Percentiles rank a stretch among this genome's conserved stretches.
phyloP scores from a whole-genome alignment of 148 eudicot species.

The Rhododendron ovatum region DNA sequence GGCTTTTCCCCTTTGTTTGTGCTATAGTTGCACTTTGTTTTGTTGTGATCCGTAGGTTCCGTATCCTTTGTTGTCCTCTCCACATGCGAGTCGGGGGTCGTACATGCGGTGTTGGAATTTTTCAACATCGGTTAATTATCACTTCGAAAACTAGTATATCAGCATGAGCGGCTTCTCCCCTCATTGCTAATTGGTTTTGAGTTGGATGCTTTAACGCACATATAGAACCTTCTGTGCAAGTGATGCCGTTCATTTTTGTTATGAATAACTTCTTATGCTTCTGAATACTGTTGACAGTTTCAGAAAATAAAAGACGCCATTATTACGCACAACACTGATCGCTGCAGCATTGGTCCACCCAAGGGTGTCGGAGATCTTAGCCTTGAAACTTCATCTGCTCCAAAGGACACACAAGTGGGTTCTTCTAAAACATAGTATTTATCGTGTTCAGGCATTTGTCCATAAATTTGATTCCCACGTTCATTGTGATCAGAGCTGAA shows the following conservation, averaged over 20 bases:
- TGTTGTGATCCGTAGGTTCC: too few species aligned
- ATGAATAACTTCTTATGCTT: background rate
- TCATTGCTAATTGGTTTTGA: too few species aligned
- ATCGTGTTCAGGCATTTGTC: slow-evolving; percentile 9
- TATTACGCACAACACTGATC: slow-evolving; percentile 55
- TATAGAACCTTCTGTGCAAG: background rate
- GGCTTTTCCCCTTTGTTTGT: too few species aligned
- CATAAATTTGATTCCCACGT: background rate
- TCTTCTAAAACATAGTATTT: slow-evolving; percentile 20
- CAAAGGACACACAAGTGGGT: slow-evolving; percentile 26
- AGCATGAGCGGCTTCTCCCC: too few species aligned
- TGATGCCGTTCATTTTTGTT: background rate
- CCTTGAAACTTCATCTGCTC: slow-evolving; percentile 31
- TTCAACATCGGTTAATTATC: too few species aligned
- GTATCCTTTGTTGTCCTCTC: too few species aligned
- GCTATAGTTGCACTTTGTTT: too few species aligned
- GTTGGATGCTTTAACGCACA: too few species aligned
- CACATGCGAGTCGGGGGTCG: too few species aligned
- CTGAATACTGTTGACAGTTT: slow-evolving; percentile 41
- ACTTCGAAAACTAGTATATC: too few species aligned
- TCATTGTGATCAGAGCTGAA: background rate
- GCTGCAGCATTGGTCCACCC: slow-evolving; percentile 49
- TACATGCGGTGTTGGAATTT: too few species aligned
- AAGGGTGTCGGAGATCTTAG: slow-evolving; percentile 50
- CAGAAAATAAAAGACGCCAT: slow-evolving; percentile 93